Evolutionary conservation across 345 rosid species (phyloP), one percentile per base, ranked within the genome.

Genomic region (Syzygium aqueum): DNA sequence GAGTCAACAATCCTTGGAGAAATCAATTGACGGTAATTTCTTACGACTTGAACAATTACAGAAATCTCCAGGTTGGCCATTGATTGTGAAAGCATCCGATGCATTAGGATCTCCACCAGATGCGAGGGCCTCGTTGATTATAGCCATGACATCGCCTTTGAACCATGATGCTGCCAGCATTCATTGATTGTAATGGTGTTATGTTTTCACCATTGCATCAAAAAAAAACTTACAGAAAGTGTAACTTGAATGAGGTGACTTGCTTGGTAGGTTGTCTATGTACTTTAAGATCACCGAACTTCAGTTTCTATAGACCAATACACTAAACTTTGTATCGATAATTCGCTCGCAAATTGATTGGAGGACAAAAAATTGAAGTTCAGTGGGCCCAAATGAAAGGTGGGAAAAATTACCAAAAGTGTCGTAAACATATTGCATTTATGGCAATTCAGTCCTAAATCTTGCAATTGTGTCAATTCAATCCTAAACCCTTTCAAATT

Each of bases 51-150:
- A 90, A 85, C 93, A 91, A 14, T 88, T 80, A 59, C 85, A 88
- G 15, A 87, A 22, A 86, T 87, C 90, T 53, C 92, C 92, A 2
- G 92, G 89, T 63, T 90, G 82, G 12, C 92, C 92, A 27, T 91
- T 91, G 87, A 90, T 89, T 23, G 91, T 87, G 83, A 83, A 87
- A 53, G 91, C 91, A 54, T 89, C 88, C 8, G 91, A 90, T 4
- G n/a, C 0, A 3, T 16, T 65, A 12, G 86, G 87, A 49, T 22
- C 89, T 8, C 28, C 87, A 15, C 92, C 92, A 23, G 56, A 56
- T 3, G 88, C 59, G 11, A 86, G 56, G 5, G 88, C 91, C 3
- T 85, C 84, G 3, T 87, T 63, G n/a, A 90, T 85, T 40, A 90
- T 53, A 7, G 30, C 84, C 86, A 50, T 90, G 43, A 92, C 87